Conservation (phyloP, 441 rosid species). For the Pelargonium myrrhifolium region DNA sequence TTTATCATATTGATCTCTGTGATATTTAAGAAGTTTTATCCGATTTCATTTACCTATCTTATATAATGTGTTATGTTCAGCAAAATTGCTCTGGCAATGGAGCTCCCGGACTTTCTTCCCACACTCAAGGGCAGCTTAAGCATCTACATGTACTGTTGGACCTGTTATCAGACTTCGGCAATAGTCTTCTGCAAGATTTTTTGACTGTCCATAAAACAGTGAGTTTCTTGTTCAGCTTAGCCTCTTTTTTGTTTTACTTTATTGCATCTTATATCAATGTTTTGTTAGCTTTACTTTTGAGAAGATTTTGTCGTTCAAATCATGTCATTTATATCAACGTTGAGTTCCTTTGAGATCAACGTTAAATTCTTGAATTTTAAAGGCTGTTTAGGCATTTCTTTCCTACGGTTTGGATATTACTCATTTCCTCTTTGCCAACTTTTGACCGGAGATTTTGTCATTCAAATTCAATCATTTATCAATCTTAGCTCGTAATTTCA, state of each 20-base stretch:
- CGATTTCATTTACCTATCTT: conserved; percentile 8
- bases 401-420: not conserved
- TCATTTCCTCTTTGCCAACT: too few relatives aligned
- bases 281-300: not conserved
- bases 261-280: not conserved
- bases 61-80: conserved; percentile 36
- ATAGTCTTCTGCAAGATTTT: conserved; percentile 59
- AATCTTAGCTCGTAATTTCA: not conserved
- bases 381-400: too few relatives aligned
- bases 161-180: conserved; percentile 49
- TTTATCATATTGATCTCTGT: conserved; percentile 11
- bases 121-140: conserved; percentile 44
- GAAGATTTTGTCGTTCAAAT: too few relatives aligned
- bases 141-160: conserved; percentile 45
- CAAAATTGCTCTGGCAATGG: conserved; percentile 34
- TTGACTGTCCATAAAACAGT: conserved; percentile 69
- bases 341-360: too few relatives aligned
- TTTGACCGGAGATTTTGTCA: too few relatives aligned
- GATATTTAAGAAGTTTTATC: conserved; percentile 2
- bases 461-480: too few relatives aligned
- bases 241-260: not conserved
- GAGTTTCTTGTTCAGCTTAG: conserved; percentile 17
- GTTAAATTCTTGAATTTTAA: too few relatives aligned
- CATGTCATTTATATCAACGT: too few relatives aligned
- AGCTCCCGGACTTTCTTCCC: conserved; percentile 28